Base-by-base conservation (phyloP, 2,329 filamentous ascomycete genomes). In the Paracoccidioides brasiliensis region DNA sequence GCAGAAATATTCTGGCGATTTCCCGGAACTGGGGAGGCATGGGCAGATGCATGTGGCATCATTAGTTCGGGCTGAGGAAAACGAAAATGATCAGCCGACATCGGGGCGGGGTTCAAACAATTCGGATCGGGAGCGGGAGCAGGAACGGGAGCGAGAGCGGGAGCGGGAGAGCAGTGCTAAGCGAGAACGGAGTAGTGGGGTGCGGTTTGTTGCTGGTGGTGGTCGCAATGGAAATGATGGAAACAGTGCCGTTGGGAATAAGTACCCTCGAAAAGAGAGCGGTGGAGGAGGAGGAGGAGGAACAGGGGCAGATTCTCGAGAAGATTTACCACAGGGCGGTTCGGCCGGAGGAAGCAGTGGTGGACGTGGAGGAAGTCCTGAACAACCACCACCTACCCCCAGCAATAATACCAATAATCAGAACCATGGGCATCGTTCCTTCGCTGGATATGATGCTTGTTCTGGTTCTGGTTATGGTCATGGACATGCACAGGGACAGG, bases 11-110 rank as follows among this genome's bases (percentile, higher is more conserved):
- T 22, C 22, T 28, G 48, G 40, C 7, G 49, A 53, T 35, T 45
- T 46, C 15, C 49, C 48, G 32, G 54, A 56, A 14, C 43, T 40
- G 9, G 49, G 54, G 22, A 41, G 49, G 7, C 48, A 30, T n/a
- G 42, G 54, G n/a, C 54, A 55, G 22, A 52, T 52, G 41, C 54
- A 53, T 49, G 44, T 54, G 33, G 49, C 42, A 32, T 54, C 53
- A 8, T 15, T 54, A 28, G 44, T 49, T 2, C 48, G 30, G n/a
- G 38, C 32, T 30, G 14, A 9, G 5, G 52, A 53, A 6, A 30
- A 53, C 4, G 50, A 5, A 32, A 10, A 52, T 52, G 28, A 2
- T 10, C 22, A 28, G 38, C 30, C 37, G 12, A 33, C 37, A 41
- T 52, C 50, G 10, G 42, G 50, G 30, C 35, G 22, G 15, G 28